phyloP scores from a whole-genome alignment of 352 stramenopile genomes.

The Phytopythium sindhum region DNA sequence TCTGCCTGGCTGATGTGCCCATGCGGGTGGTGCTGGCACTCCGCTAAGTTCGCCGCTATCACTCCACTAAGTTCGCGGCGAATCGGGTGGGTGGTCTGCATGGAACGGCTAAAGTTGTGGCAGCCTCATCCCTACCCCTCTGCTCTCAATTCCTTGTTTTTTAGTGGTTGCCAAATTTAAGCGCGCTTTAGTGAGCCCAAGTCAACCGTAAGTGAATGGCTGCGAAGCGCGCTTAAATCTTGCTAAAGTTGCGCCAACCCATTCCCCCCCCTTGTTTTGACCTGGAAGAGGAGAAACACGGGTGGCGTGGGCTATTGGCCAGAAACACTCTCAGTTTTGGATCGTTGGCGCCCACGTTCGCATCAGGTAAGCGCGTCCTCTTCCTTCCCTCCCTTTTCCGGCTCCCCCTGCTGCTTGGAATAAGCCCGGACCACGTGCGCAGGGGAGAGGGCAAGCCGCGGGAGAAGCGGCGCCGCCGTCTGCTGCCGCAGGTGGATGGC shows the following conservation, averaged over 20 bases:
- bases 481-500: neutral
- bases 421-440: neutral
- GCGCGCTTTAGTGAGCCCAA: constrained; percentile 10
- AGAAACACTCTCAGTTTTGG: constrained; percentile 37
- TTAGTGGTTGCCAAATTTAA: constrained; percentile 12
- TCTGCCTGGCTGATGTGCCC: too few species aligned
- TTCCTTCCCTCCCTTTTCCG: neutral
- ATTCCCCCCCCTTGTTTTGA: neutral
- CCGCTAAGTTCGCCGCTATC: neutral
- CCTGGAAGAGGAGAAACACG: constrained; percentile 4
- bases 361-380: constrained; percentile 31
- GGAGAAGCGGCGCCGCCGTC: neutral
- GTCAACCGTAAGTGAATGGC: neutral
- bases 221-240: constrained; percentile 10
- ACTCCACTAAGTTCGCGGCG: neutral
- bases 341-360: constrained; percentile 39
- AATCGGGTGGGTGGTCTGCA: neutral
- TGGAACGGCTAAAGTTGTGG: neutral
- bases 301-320: constrained; percentile 18
- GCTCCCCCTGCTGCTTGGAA: neutral
- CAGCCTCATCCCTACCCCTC: neutral
- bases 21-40: neutral
- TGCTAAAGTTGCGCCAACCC: neutral
- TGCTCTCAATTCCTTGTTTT: neutral
- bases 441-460: neutral